These are phyloP conservation scores for Hymenoscyphus albidus DNA, from an alignment of 2,329 filamentous ascomycete species.

Conservation along the genomic window DNA sequence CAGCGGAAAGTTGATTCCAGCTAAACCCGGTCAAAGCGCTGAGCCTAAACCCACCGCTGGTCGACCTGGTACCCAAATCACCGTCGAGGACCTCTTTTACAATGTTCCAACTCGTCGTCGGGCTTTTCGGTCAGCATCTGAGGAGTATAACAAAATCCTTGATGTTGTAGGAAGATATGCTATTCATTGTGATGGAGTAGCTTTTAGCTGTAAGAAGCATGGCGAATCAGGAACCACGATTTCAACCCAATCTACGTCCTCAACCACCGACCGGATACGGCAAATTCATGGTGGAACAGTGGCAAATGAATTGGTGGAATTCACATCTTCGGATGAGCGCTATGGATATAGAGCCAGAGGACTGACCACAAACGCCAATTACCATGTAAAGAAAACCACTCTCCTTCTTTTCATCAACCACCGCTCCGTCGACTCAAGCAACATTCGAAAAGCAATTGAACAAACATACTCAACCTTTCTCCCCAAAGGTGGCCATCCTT, in stretches of 20 bases:
- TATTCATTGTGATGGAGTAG: slow-evolving; percentile 84
- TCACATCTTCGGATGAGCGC: slow-evolving; percentile 66
- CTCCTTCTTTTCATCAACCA: slow-evolving; percentile 95
- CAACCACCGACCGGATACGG: slow-evolving; percentile 76
- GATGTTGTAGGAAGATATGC: slow-evolving; percentile 93
- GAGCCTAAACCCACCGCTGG: slow-evolving; percentile 88
- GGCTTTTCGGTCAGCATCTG: slow-evolving; percentile 85
- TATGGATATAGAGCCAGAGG: slow-evolving; percentile 83
- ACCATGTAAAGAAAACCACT: slow-evolving; percentile 84
- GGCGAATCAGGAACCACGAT: slow-evolving; percentile 82
- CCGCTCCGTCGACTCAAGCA: slow-evolving; percentile 82
- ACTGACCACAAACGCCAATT: slow-evolving; percentile 88
- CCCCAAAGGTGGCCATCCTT: slow-evolving; percentile 91
- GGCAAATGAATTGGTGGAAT: slow-evolving; percentile 82
- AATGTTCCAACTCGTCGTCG: slow-evolving; percentile 84
- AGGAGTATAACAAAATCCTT: slow-evolving; percentile 97
- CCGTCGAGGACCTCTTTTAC: slow-evolving; percentile 95
- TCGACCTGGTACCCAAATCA: slow-evolving; percentile 87
- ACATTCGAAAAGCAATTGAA: slow-evolving; percentile 85
- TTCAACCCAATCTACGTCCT: slow-evolving; percentile 70
- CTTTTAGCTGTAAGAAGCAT: slow-evolving; percentile 95
- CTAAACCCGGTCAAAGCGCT: slow-evolving; percentile 81
- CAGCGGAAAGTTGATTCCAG: slow-evolving; percentile 72
- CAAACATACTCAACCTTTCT: slow-evolving; percentile 84
- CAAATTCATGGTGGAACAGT: slow-evolving; percentile 82